phyloP scores from a whole-genome alignment of 805 yeast species.

The Metschnikowia arizonensis region DNA sequence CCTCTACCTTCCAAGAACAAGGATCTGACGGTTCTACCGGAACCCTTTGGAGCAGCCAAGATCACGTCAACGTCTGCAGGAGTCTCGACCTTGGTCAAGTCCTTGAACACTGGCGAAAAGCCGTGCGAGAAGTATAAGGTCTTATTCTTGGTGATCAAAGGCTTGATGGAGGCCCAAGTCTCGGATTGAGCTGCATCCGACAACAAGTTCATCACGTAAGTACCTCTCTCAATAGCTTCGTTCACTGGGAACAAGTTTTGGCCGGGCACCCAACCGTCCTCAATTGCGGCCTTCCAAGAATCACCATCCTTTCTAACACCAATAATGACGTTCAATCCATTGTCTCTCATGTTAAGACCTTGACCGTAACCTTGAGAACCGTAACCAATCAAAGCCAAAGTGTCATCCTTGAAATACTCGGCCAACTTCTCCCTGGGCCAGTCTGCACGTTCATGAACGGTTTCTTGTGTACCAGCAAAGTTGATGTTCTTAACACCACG shows the following conservation, averaged over 20 bases:
- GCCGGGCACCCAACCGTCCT: slow-evolving; percentile 99
- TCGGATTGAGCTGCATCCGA: slow-evolving; percentile 99
- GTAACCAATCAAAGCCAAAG: slow-evolving; percentile 96
- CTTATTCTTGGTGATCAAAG: slow-evolving; percentile 93
- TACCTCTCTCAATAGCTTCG: slow-evolving; percentile 91
- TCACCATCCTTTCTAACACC: slow-evolving; percentile 99
- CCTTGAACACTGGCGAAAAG: slow-evolving; percentile 98
- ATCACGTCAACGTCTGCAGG: slow-evolving; percentile 95
- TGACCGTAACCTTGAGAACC: slow-evolving; percentile 99
- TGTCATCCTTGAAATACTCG: slow-evolving; percentile 96
- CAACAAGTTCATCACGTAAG: slow-evolving; percentile 93
- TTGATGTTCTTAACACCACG: slow-evolving; percentile 96
- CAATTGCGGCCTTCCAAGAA: slow-evolving; percentile 98
- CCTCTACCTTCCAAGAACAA: slow-evolving; percentile 99
- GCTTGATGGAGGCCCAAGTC: slow-evolving; percentile 87
- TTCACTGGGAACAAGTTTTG: slow-evolving; percentile 92
- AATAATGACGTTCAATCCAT: slow-evolving; percentile 93
- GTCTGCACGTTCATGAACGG: slow-evolving; percentile 97
- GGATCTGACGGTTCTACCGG: slow-evolving; percentile 99
- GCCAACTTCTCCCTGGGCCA: slow-evolving; percentile 98
- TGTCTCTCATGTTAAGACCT: slow-evolving; percentile 98
- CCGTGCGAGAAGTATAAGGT: slow-evolving; percentile 99
- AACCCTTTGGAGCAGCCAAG: slow-evolving; percentile 99
- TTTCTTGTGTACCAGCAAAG: slow-evolving; percentile 93
- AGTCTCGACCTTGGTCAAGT: slow-evolving; percentile 92